Conservation (phyloP, 2,329 filamentous ascomycete genomes). For the Decorospora gaudefroyi region DNA sequence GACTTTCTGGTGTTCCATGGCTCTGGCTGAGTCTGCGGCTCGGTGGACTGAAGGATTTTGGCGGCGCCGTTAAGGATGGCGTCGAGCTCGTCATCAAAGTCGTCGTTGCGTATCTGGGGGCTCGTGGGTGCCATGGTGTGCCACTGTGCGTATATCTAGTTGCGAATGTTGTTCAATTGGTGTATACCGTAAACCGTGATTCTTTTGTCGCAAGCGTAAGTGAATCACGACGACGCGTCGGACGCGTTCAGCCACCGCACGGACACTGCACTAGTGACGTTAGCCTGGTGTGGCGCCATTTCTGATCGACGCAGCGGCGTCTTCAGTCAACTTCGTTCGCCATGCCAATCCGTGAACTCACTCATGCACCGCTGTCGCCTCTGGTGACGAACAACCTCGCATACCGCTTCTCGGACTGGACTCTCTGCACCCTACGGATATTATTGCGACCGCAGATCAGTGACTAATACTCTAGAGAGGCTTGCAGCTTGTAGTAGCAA, state of each 20-base stretch:
- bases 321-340: too few species aligned
- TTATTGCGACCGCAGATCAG: background rate
- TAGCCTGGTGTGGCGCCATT: constrained; percentile 16
- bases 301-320: too few species aligned
- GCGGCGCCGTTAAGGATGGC: constrained; percentile 78
- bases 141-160: background rate
- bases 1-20: constrained; percentile 21
- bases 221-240: constrained; percentile 16
- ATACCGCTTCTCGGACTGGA: background rate
- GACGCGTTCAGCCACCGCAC: constrained; percentile 23
- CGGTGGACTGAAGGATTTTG: constrained; percentile 50
- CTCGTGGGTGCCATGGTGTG: constrained; percentile 29
- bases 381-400: too few species aligned
- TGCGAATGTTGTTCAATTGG: background rate
- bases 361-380: constrained; percentile 3
- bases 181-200: background rate
- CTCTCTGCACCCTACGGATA: too few species aligned
- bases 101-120: constrained; percentile 21
- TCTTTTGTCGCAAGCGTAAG: background rate
- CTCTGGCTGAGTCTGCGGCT: constrained; percentile 25
- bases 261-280: constrained; percentile 6
- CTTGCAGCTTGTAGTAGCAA: too few species aligned
- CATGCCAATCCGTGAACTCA: constrained; percentile 9
- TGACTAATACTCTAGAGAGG: too few species aligned
- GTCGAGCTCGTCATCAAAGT: constrained; percentile 58